Evolutionary conservation across 1,284 basidiomycete genomes (phyloP).

Genomic region (Schizophyllum commune): DNA sequence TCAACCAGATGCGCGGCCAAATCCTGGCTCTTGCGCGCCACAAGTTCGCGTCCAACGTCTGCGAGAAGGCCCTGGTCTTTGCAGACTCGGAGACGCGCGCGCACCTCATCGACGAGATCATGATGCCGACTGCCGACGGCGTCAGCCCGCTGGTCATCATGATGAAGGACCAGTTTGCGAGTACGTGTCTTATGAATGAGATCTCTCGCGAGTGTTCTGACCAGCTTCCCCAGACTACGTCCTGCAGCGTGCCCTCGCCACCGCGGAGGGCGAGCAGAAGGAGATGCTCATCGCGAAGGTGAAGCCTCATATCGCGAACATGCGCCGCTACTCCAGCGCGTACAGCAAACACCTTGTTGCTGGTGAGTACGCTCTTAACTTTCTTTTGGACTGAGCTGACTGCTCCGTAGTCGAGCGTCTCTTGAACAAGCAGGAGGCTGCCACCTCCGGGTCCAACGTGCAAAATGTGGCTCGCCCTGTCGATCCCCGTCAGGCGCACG

Average conservation of each 20-base stretch:
- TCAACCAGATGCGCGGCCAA: constrained; percentile 70
- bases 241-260: constrained; percentile 65
- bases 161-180: constrained; percentile 91
- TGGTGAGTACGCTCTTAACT: constrained; percentile 40
- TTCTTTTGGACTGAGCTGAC: constrained; percentile 4
- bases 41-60: constrained; percentile 97
- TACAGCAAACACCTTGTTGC: constrained; percentile 76
- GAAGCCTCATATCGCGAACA: constrained; percentile 57
- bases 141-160: constrained; percentile 62
- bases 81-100: constrained; percentile 58
- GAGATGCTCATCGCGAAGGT: constrained; percentile 56
- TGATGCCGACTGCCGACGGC: constrained; percentile 47
- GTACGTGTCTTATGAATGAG: constrained; percentile 38
- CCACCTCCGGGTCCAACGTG: not conserved
- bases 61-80: constrained; percentile 83
- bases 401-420: constrained; percentile 54
- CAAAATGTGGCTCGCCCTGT: not conserved
- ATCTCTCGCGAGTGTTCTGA: constrained; percentile 5
- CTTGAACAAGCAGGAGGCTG: constrained; percentile 34
- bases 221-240: constrained; percentile 57
- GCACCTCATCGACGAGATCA: constrained; percentile 75
- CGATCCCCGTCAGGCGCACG: not conserved
- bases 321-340: constrained; percentile 63
- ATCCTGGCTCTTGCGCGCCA: constrained; percentile 79
- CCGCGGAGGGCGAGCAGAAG: constrained; percentile 69